These are phyloP conservation scores for Periconia digitata DNA, from an alignment of 2,329 filamentous ascomycete species.

Conservation along the genomic window DNA sequence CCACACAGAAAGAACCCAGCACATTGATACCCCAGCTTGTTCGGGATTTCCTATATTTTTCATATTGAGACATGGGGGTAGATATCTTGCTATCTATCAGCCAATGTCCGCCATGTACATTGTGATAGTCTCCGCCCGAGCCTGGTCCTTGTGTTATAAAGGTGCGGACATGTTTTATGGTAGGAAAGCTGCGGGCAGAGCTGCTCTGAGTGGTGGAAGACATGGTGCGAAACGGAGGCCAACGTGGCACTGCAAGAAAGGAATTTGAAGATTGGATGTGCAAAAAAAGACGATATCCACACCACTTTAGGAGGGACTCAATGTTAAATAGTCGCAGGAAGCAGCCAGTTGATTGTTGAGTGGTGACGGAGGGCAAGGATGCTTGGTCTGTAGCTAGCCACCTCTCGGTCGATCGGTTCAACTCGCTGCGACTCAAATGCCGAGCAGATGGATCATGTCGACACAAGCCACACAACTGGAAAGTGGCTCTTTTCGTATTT, in stretches of 20 bases:
- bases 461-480: not conserved
- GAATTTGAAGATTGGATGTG: constrained; percentile 24
- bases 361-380: not conserved
- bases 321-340: constrained; percentile 2
- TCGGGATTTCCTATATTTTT: constrained; percentile 81
- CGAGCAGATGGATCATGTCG: constrained; percentile 7
- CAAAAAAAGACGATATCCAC: constrained; percentile 11
- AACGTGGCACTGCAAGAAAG: constrained; percentile 6
- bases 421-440: constrained; percentile 29
- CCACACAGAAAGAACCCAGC: constrained; percentile 85
- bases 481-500: not conserved
- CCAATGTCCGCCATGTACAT: constrained; percentile 76
- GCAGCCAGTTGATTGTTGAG: not conserved
- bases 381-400: not conserved
- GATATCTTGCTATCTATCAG: constrained; percentile 90
- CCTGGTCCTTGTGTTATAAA: constrained; percentile 69
- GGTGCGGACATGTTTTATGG: constrained; percentile 73
- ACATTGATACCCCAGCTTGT: constrained; percentile 97
- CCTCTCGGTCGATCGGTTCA: constrained; percentile 26
- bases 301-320: constrained; percentile 23
- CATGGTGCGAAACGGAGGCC: constrained; percentile 18
- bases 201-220: constrained; percentile 20
- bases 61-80: constrained; percentile 88
- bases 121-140: constrained; percentile 83
- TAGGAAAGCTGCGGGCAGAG: constrained; percentile 63